These are phyloP conservation scores for Peronospora farinosa DNA, from an alignment of 352 stramenopile genomes.

Conservation along the genomic window DNA sequence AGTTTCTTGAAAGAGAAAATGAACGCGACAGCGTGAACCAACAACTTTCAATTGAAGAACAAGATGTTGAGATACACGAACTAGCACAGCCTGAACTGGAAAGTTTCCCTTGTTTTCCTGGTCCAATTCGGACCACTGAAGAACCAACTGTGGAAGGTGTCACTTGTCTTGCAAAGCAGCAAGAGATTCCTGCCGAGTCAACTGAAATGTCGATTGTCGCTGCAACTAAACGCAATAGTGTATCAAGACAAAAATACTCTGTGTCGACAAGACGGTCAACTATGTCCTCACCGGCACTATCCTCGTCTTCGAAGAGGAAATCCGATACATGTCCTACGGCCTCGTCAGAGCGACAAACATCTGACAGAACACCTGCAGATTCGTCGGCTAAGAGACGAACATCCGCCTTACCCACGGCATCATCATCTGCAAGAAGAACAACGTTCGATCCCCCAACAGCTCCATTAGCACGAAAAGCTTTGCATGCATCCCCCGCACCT, in stretches of 20 bases:
- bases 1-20: conserved; percentile 15
- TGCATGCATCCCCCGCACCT: conserved; percentile 1
- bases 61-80: conserved; percentile 20
- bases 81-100: conserved; percentile 4
- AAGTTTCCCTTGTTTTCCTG: background rate
- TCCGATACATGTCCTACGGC: conserved; percentile 11
- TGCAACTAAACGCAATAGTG: conserved; percentile 5
- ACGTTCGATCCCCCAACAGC: conserved; percentile 15
- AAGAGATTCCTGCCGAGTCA: background rate
- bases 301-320: conserved; percentile 3
- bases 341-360: conserved; percentile 7
- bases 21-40: conserved; percentile 6
- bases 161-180: background rate
- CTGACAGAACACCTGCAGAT: conserved; percentile 8
- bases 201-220: background rate
- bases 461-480: conserved; percentile 18
- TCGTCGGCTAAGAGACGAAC: conserved; percentile 12
- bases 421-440: conserved; percentile 11
- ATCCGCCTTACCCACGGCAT: conserved; percentile 5
- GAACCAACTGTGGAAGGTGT: conserved; percentile 13
- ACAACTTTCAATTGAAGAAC: background rate
- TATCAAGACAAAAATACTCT: background rate
- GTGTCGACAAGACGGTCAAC: conserved; percentile 3
- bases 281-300: conserved; percentile 10
- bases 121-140: conserved; percentile 6